A percentile compares a stretch with the other conserved stretches of the same genome.
These are phyloP conservation scores for Cryptococcus maquisensis DNA, from an alignment of 1,284 basidiomycete species.

Conservation along the genomic window DNA sequence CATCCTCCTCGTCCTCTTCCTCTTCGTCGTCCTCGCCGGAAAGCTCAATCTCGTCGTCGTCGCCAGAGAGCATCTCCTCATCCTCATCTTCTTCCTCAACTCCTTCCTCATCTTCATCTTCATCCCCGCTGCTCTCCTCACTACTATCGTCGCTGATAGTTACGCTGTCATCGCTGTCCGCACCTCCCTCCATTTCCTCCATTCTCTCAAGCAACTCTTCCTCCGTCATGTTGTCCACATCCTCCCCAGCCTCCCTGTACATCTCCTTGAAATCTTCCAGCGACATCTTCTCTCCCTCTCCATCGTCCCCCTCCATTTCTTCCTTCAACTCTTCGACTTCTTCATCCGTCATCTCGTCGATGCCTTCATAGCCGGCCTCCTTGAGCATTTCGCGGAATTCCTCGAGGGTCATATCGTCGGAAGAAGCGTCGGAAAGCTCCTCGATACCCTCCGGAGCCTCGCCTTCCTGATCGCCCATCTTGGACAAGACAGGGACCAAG, in stretches of 20 bases:
- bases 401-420: constrained; percentile 40
- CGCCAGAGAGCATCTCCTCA: neutral
- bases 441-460: constrained; percentile 27
- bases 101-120: constrained; percentile 17
- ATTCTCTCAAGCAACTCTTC: constrained; percentile 16
- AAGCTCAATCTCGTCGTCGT: constrained; percentile 6
- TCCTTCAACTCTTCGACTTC: constrained; percentile 17
- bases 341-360: constrained; percentile 20
- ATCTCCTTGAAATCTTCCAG: constrained; percentile 39
- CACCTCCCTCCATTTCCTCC: constrained; percentile 16
- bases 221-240: constrained; percentile 15
- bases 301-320: constrained; percentile 10
- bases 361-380: constrained; percentile 19
- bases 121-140: constrained; percentile 15
- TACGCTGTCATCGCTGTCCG: constrained; percentile 3
- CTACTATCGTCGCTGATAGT: constrained; percentile 6
- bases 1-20: constrained; percentile 14
- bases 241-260: constrained; percentile 27
- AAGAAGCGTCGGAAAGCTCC: constrained; percentile 27
- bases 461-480: constrained; percentile 19
- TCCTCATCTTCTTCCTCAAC: constrained; percentile 12
- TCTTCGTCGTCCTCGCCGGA: constrained; percentile 4
- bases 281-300: constrained; percentile 34
- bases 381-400: constrained; percentile 39
- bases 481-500: constrained; percentile 40